These are phyloP conservation scores for Orbilia javanica DNA, from an alignment of 2,329 filamentous ascomycete genomes.

Conservation along the genomic window DNA sequence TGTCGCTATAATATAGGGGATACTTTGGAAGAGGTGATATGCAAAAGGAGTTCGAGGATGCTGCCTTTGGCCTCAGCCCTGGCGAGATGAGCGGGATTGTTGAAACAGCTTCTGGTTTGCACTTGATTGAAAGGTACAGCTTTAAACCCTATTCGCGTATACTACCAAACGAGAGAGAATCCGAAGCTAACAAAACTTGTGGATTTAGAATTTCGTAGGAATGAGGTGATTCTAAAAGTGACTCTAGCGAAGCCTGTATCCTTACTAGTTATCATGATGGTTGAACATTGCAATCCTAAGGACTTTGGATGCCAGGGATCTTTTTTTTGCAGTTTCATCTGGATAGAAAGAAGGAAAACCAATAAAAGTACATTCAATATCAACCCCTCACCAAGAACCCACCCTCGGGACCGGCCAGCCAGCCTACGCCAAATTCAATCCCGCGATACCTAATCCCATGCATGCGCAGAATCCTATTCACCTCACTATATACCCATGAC, in stretches of 20 bases:
- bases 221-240: not conserved
- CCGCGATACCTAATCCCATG: not conserved
- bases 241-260: conserved; percentile 16
- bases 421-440: not conserved
- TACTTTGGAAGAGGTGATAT: conserved; percentile 96
- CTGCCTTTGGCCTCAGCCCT: conserved; percentile 87
- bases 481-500: not conserved
- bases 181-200: not conserved
- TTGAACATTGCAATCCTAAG: not conserved
- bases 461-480: not conserved
- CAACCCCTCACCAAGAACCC: not conserved
- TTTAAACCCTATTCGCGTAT: not conserved
- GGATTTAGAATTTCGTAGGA: not conserved
- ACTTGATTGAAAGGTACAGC: conserved; percentile 89
- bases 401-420: not conserved
- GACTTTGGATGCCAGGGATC: not conserved
- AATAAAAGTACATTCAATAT: not conserved
- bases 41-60: conserved; percentile 99
- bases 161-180: not conserved
- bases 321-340: not conserved
- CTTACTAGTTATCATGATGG: not conserved
- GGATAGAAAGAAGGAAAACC: not conserved
- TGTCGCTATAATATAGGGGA: conserved; percentile 71
- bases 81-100: conserved; percentile 89
- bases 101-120: conserved; percentile 91